Evolutionary conservation across 2,329 filamentous ascomycete species (phyloP), one percentile per base, ranked within the genome.

Genomic region (Beauveria australis): DNA sequence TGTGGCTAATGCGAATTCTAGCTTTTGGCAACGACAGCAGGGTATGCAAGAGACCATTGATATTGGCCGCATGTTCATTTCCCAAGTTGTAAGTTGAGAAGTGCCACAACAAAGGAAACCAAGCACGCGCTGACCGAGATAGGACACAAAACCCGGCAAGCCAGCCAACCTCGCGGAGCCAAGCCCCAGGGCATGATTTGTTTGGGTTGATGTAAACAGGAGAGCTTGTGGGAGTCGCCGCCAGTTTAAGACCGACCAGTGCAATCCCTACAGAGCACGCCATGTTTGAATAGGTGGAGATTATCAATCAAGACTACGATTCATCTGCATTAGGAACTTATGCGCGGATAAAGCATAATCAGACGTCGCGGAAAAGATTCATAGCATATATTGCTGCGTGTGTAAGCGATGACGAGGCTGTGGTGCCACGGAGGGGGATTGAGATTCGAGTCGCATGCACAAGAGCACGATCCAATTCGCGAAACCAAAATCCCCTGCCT

Each of bases 21-120:
- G 81, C 63, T 87, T 87, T 70, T 87, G 84, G 84, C 75, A 80
- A 60, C 78, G 81, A n/a, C 84, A 87, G 68, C 77, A 79, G 56
- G 79, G 83, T 12, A 78, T 82, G 69, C 73, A 75, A 4, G 83
- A 86, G 65, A 84, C 82, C 0, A 81, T 87, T 56, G 72, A 81
- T 54, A 75, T 85, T 28, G 84, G 84, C 3, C 78, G 78, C 58
- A 74, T 68, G 26, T 74, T 84, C 69, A 86, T 87, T 66, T 72
- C 76, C n/a, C 75, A 81, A 70, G 71, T 74, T 68, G 70, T 70
- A 62, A 65, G 67, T 59, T 18, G 26, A 48, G 7, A 41, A 3
- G 6, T 19, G 43, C 30, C 18, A 22, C 19, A 24, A 9, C 19
- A 30, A 18, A 14, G 2, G 24, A 12, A n/a, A 1, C 5, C 18